These are phyloP conservation scores for Xylariaceae sp. DNA, from an alignment of 2,329 filamentous ascomycete genomes.

Conservation along the genomic window DNA sequence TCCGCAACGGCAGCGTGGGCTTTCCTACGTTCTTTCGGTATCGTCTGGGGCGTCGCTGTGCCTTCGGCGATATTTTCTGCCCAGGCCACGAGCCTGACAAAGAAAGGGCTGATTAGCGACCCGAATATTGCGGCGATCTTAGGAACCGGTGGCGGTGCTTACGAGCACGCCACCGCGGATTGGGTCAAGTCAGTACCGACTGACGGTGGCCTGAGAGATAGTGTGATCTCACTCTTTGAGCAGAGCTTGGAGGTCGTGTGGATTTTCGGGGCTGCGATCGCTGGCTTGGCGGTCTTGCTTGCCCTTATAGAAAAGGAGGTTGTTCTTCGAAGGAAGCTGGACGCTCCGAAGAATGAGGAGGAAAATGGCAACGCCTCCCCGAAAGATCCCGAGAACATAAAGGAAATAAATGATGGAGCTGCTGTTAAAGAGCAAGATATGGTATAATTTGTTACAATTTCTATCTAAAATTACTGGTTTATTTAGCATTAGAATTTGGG, in stretches of 20 bases:
- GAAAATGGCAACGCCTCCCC: too few relatives aligned
- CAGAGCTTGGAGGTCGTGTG: background rate
- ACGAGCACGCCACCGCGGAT: background rate
- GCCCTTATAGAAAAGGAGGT: too few relatives aligned
- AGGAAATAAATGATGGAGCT: background rate
- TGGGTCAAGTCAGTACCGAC: background rate
- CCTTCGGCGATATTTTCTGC: conserved; percentile 21
- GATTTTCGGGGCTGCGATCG: background rate
- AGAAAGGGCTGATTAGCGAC: background rate
- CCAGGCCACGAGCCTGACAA: background rate
- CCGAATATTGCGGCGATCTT: background rate
- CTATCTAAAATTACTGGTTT: background rate
- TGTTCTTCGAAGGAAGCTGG: too few relatives aligned
- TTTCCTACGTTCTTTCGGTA: conserved; percentile 40
- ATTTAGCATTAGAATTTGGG: too few relatives aligned
- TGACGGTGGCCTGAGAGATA: background rate
- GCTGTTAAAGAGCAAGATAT: background rate
- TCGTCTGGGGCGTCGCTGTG: conserved; percentile 40
- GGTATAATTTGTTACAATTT: background rate
- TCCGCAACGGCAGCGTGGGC: conserved; percentile 34
- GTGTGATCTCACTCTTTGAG: background rate
- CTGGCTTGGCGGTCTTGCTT: background rate
- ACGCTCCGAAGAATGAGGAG: background rate
- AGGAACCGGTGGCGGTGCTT: background rate
- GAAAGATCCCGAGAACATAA: background rate